phyloP scores from a whole-genome alignment of 1,284 basidiomycete genomes.

The Ceratobasidium sp. region DNA sequence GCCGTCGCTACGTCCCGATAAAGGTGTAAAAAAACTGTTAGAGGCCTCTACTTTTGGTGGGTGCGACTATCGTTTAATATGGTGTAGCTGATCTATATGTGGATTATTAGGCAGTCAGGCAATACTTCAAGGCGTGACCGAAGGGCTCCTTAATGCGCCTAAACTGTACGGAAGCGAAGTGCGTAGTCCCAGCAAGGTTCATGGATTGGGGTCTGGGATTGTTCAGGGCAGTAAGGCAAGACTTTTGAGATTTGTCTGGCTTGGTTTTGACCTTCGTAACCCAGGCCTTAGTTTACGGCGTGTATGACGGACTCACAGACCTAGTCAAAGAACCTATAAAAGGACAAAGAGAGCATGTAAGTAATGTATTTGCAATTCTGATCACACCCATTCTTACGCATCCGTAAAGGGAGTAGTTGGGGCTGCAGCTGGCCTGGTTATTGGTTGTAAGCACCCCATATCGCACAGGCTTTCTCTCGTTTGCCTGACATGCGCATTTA shows the following conservation, averaged over 20 bases:
- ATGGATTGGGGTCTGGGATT: conserved; percentile 63
- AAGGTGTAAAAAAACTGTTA: conserved; percentile 65
- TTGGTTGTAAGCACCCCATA: conserved; percentile 61
- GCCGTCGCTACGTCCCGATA: conserved; percentile 56
- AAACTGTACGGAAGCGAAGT: conserved; percentile 64
- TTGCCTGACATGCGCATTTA: neutral
- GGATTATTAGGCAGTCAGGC: conserved; percentile 62
- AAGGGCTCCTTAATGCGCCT: conserved; percentile 65
- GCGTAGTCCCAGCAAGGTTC: conserved; percentile 61
- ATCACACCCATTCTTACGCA: too few species aligned
- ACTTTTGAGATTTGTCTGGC: conserved; percentile 62
- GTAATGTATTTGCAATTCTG: neutral
- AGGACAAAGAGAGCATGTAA: conserved; percentile 52
- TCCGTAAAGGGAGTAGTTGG: conserved; percentile 58
- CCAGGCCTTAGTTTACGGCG: conserved; percentile 58
- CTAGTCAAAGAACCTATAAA: conserved; percentile 65
- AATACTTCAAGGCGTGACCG: conserved; percentile 62
- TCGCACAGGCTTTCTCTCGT: neutral
- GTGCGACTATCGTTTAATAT: conserved; percentile 10
- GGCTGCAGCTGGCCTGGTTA: conserved; percentile 63
- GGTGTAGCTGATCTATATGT: conserved; percentile 2
- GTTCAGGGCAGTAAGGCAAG: conserved; percentile 64
- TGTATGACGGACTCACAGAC: conserved; percentile 68
- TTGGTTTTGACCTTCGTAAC: neutral
- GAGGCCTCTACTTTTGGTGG: conserved; percentile 60